These are phyloP conservation scores for Erysimum cheiranthoides DNA, from an alignment of 345 rosid species.

Conservation along the genomic window DNA sequence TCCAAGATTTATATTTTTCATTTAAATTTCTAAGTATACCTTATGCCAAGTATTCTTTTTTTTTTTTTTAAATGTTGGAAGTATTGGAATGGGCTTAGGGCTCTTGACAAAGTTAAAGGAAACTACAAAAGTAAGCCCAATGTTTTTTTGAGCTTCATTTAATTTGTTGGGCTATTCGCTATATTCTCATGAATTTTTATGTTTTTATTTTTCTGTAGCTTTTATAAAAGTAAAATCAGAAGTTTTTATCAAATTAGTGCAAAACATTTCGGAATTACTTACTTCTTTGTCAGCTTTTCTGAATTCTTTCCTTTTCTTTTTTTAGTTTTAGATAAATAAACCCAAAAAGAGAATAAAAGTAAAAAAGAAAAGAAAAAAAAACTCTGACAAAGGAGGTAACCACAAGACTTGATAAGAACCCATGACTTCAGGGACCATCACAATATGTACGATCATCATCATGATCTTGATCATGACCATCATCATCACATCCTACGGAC, in stretches of 20 bases:
- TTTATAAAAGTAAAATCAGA: not conserved
- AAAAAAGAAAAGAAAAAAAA: not conserved
- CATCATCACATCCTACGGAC: constrained; percentile 42
- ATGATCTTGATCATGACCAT: constrained; percentile 34
- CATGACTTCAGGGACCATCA: constrained; percentile 45
- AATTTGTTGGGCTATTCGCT: not conserved
- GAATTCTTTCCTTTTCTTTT: not conserved
- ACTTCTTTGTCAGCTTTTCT: not conserved
- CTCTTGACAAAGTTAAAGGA: not conserved
- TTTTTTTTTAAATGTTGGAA: not conserved
- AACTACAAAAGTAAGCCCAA: constrained; percentile 26
- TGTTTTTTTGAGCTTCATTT: constrained; percentile 2
- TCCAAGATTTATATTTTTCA: not conserved
- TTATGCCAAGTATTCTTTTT: not conserved
- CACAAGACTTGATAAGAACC: constrained; percentile 31
- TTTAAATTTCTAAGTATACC: not conserved
- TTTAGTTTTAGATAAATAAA: constrained; percentile 25
- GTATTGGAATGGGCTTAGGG: constrained; percentile 18
- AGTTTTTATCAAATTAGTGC: not conserved
- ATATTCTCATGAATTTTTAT: not conserved
- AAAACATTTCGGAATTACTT: not conserved
- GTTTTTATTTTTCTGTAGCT: not conserved
- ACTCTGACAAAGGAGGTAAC: constrained; percentile 37
- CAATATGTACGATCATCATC: constrained; percentile 36
- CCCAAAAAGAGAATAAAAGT: constrained; percentile 34